These are phyloP conservation scores for Apiospora malaysiana DNA, from an alignment of 2,329 filamentous ascomycete species.

Conservation along the genomic window DNA sequence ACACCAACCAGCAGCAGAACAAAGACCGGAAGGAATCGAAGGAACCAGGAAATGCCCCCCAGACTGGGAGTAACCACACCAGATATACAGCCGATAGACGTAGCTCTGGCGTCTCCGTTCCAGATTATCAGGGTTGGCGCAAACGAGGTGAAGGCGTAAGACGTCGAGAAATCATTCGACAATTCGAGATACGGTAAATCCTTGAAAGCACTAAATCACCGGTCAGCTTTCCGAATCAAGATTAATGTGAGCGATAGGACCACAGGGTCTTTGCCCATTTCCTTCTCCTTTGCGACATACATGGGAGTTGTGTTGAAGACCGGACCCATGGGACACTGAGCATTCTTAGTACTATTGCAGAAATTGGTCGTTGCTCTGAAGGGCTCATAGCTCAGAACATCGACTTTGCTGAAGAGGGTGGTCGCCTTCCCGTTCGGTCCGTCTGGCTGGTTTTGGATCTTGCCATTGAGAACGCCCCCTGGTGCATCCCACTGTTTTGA, in stretches of 20 bases:
- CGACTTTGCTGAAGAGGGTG: constrained; percentile 74
- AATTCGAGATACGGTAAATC: constrained; percentile 75
- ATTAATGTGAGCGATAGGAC: constrained; percentile 19
- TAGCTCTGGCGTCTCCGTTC: constrained; percentile 70
- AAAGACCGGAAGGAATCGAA: constrained; percentile 78
- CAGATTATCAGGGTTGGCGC: constrained; percentile 74
- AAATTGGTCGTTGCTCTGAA: constrained; percentile 65
- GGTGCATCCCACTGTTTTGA: constrained; percentile 68
- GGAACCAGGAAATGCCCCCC: constrained; percentile 69
- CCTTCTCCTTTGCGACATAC: constrained; percentile 41
- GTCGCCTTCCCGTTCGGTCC: constrained; percentile 62
- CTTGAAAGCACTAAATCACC: constrained; percentile 21
- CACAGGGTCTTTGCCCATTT: neutral
- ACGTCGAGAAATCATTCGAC: constrained; percentile 75
- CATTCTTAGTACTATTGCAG: constrained; percentile 67
- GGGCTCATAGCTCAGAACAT: constrained; percentile 79
- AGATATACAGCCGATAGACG: constrained; percentile 78
- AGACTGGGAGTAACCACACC: constrained; percentile 85
- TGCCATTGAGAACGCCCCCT: constrained; percentile 68
- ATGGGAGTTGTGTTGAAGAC: constrained; percentile 60
- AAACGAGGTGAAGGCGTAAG: constrained; percentile 86
- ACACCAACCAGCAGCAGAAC: constrained; percentile 81
- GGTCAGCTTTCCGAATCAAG: neutral
- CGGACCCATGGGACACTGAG: constrained; percentile 76
- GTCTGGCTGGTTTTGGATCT: constrained; percentile 72